Percentiles rank a stretch among this genome's conserved stretches.
These are phyloP conservation scores for Umbilicus rupestris DNA, from an alignment of 164 flowering plant species.

Conservation along the genomic window DNA sequence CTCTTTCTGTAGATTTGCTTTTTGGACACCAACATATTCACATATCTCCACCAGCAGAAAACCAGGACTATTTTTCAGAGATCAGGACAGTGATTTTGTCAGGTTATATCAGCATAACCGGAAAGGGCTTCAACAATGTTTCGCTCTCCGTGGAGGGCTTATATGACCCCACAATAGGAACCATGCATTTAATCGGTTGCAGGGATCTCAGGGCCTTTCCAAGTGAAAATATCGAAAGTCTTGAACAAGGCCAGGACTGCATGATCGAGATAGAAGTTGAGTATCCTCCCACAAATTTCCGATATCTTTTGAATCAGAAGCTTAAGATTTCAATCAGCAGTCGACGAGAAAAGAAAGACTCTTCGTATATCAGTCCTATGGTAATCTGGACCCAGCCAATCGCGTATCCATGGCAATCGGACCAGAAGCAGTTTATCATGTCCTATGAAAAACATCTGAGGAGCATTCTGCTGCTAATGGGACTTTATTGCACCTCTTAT, in stretches of 20 bases:
- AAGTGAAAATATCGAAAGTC: not conserved
- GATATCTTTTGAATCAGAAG: slow-evolving; percentile 14
- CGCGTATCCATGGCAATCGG: not conserved
- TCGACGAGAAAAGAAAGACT: slow-evolving; percentile 11
- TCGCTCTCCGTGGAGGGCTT: slow-evolving; percentile 7
- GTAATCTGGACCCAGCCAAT: slow-evolving; percentile 7
- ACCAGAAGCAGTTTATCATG: slow-evolving; percentile 3
- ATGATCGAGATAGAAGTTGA: slow-evolving; percentile 12
- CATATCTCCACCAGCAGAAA: not conserved
- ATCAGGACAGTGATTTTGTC: not conserved
- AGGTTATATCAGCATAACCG: not conserved
- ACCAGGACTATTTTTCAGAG: not conserved
- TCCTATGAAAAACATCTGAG: slow-evolving; percentile 12
- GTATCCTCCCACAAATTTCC: slow-evolving; percentile 11
- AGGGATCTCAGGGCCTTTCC: slow-evolving; percentile 4
- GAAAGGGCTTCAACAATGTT: not conserved
- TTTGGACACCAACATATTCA: not conserved
- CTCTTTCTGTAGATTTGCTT: not conserved
- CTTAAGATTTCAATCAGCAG: slow-evolving; percentile 14
- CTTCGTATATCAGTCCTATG: slow-evolving; percentile 13
- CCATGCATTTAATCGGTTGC: slow-evolving; percentile 9
- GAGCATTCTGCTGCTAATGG: slow-evolving; percentile 6
- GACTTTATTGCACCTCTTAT: not conserved
- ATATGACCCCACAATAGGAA: slow-evolving; percentile 3
- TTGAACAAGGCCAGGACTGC: slow-evolving; percentile 17